Percentiles rank a stretch among this genome's conserved stretches.
Evolutionary conservation across 495 filamentous ascomycete genomes (phyloP).

Genomic region (Penicillium arizonense): DNA sequence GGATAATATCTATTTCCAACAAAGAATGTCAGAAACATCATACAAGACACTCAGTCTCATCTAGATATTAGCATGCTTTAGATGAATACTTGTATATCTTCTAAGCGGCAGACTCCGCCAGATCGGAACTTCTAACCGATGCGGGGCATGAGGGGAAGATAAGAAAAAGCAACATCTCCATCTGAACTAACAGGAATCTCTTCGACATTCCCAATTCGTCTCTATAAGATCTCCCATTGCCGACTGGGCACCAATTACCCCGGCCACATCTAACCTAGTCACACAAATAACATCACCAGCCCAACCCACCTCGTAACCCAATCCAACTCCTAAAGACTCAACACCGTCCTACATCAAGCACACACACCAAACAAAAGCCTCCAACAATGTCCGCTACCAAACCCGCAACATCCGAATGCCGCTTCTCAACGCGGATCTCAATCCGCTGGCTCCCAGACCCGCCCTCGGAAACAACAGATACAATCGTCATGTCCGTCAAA

Average conservation of each 20-base stretch:
- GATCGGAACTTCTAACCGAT: constrained; percentile 13
- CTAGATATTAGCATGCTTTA: neutral
- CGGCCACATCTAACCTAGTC: no score
- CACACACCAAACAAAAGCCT: neutral
- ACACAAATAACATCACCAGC: neutral
- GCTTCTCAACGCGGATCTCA: constrained; percentile 42
- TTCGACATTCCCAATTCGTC: constrained; percentile 15
- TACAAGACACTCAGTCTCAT: no score
- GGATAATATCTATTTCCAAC: neutral
- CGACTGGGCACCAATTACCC: no score
- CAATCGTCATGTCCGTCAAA: constrained; percentile 43
- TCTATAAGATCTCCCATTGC: neutral
- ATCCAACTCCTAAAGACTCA: neutral
- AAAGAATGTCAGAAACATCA: neutral
- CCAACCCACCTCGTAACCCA: neutral
- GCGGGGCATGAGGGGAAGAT: constrained; percentile 27
- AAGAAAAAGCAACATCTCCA: constrained; percentile 2
- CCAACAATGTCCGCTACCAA: constrained; percentile 7
- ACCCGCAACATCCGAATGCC: constrained; percentile 13
- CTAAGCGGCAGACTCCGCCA: neutral
- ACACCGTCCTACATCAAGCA: neutral
- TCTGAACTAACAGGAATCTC: constrained; percentile 3
- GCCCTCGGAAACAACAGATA: constrained; percentile 41
- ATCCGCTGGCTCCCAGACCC: constrained; percentile 42
- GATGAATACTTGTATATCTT: neutral